Evolutionary conservation across 768 basidiomycete genomes (phyloP).

Genomic region (Xerocomus spinulosus): DNA sequence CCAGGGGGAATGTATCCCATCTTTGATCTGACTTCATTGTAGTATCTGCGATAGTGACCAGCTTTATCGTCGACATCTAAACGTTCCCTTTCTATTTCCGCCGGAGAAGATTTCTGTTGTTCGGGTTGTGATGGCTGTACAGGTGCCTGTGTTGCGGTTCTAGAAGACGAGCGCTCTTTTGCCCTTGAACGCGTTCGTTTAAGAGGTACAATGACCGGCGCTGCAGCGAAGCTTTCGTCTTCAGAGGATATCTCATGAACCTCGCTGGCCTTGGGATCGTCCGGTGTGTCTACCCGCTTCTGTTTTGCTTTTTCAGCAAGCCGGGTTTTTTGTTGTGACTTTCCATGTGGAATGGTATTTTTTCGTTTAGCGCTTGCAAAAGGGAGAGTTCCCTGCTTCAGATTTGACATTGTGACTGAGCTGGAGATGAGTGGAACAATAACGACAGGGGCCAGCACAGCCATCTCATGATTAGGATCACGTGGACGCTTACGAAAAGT

Average conservation of each 20-base stretch:
- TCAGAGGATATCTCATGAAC: constrained; percentile 19
- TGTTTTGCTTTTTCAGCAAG: constrained; percentile 7
- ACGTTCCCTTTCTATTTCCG: constrained; percentile 15
- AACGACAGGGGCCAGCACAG: constrained; percentile 18
- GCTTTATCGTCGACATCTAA: constrained; percentile 47
- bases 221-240: constrained; percentile 10
- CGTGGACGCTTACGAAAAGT: constrained; percentile 4
- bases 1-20: constrained; percentile 58
- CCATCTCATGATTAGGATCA: constrained; percentile 1
- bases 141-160: neutral
- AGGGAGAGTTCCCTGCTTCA: constrained; percentile 44
- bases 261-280: neutral
- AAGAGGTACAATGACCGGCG: constrained; percentile 9
- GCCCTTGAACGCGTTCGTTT: constrained; percentile 27
- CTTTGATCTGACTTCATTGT: constrained; percentile 42
- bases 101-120: constrained; percentile 1
- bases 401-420: constrained; percentile 9
- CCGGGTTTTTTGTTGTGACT: constrained; percentile 12
- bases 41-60: constrained; percentile 48
- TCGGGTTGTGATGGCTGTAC: constrained; percentile 6
- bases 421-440: neutral
- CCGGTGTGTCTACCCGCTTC: constrained; percentile 1
- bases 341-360: constrained; percentile 21
- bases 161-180: constrained; percentile 11
- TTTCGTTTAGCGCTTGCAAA: constrained; percentile 48